These are phyloP conservation scores for Pythium monospermum DNA, from an alignment of 352 stramenopile genomes.

Conservation along the genomic window DNA sequence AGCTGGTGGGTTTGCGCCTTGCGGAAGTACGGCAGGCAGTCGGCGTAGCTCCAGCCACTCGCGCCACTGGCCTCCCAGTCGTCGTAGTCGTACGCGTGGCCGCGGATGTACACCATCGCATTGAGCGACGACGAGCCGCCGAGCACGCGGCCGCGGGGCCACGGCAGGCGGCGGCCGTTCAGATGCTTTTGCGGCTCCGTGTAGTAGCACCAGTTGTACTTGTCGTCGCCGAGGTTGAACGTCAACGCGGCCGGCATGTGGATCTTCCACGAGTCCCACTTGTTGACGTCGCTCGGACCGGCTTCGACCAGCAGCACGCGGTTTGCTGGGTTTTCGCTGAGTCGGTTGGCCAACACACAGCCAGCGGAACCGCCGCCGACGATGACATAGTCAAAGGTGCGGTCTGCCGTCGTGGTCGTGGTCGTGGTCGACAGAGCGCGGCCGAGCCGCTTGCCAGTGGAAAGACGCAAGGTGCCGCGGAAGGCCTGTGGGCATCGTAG, in stretches of 20 bases:
- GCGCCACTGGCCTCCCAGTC: constrained; percentile 75
- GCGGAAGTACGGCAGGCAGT: constrained; percentile 87
- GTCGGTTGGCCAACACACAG: constrained; percentile 87
- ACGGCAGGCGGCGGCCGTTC: constrained; percentile 71
- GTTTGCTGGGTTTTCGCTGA: constrained; percentile 79
- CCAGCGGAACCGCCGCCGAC: constrained; percentile 88
- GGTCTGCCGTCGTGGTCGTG: constrained; percentile 1
- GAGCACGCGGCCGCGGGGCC: constrained; percentile 84
- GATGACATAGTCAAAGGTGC: constrained; percentile 90
- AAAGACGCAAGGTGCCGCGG: neutral
- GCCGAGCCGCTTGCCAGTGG: neutral
- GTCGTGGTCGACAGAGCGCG: constrained; percentile 10
- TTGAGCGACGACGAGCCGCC: constrained; percentile 87
- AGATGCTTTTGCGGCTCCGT: constrained; percentile 84
- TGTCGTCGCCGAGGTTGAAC: constrained; percentile 78
- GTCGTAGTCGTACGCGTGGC: constrained; percentile 85
- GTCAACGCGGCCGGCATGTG: constrained; percentile 86
- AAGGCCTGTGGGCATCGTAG: neutral
- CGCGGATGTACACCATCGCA: constrained; percentile 89
- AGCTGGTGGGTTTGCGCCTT: constrained; percentile 80
- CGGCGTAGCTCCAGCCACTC: constrained; percentile 80
- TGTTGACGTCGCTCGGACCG: constrained; percentile 68
- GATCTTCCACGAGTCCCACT: constrained; percentile 90
- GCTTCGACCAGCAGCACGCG: constrained; percentile 90
- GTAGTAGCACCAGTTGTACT: constrained; percentile 87